Evolutionary conservation across 768 basidiomycete genomes (phyloP), one percentile per base, ranked within the genome.

Genomic region (Pholiota conissans): DNA sequence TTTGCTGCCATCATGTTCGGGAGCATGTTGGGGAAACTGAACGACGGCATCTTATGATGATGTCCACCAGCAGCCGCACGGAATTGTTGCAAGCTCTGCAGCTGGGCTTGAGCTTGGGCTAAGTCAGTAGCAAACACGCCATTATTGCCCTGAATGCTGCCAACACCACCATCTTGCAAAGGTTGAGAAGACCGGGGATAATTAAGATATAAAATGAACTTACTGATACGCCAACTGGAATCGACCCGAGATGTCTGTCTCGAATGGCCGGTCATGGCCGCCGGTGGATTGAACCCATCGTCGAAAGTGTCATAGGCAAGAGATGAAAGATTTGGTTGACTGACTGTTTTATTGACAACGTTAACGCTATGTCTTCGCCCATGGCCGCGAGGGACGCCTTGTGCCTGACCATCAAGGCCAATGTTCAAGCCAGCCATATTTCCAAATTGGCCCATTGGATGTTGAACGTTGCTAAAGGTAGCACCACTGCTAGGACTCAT

Each of bases 1-100:
- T 92, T 97, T 16, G 93, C 95, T 2, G 93, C 95, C 90, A 95
- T 91, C 85, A 96, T 90, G 67, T 95, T 95, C 5, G 95, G 95
- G 13, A 97, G 79, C 93, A 97, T 97, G 70, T 97, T 97, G 5
- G 95, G 95, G 79, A 98, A 95, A 69, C 91, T 93, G 76, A 97
- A 98, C 3, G 95, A 98, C 8, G 91, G 84, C 93, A 97, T 94
- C 79, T 96, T 96, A 70, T 93, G 88, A 70, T 96, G 94, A 65
- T 96, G 95, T 9, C 93, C 94, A 45, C 92, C 93, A 18, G 92
- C 89, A 4, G 94, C 94, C 28, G 94, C 95, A 65, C 95, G 90
- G 81, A 98, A 99, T 65, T 97, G 94, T 67, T 96, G 94, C 53
- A 99, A 78, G 64, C 95, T 96, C 67, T 94, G 91, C 11, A 99